A percentile compares a stretch with the other conserved stretches of the same genome.
These are phyloP conservation scores for Sporothrix pseudoabietina DNA, from an alignment of 2,329 filamentous ascomycete species.

Conservation along the genomic window DNA sequence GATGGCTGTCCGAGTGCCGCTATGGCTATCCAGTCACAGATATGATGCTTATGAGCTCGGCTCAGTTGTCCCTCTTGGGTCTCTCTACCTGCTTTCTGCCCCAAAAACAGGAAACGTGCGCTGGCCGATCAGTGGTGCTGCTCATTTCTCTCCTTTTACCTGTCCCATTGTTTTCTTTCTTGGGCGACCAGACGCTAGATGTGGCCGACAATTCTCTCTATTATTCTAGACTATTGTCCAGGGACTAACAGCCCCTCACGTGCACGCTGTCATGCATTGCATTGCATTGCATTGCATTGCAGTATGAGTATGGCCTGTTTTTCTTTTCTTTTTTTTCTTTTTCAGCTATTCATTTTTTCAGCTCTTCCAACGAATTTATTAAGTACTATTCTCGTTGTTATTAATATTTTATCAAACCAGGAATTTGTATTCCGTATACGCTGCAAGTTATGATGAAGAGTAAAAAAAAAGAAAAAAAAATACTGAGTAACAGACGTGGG, in stretches of 20 bases:
- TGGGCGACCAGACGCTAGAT: slow-evolving; percentile 6
- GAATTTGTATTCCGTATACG: not conserved
- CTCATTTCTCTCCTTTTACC: not conserved
- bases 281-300: slow-evolving; percentile 23
- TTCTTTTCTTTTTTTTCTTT: too few relatives aligned
- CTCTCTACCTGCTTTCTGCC: not conserved
- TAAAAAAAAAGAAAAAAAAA: too few relatives aligned
- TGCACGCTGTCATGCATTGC: slow-evolving; percentile 20
- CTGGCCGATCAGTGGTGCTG: not conserved
- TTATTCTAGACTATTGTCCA: not conserved
- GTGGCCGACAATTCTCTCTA: too few relatives aligned
- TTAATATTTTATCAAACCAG: not conserved
- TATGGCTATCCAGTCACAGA: not conserved
- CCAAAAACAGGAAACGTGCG: not conserved
- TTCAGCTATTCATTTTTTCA: not conserved
- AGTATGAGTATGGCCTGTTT: not conserved
- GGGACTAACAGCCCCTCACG: slow-evolving; percentile 1
- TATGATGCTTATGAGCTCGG: not conserved
- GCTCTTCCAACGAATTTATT: not conserved
- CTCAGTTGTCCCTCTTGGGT: not conserved
- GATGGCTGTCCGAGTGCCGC: not conserved
- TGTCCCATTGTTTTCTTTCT: not conserved
- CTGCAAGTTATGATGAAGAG: not conserved
- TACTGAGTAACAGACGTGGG: not conserved
- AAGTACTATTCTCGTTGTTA: not conserved